Base-by-base conservation (phyloP, 768 basidiomycete genomes). In the Phanerodontia chrysosporium region DNA sequence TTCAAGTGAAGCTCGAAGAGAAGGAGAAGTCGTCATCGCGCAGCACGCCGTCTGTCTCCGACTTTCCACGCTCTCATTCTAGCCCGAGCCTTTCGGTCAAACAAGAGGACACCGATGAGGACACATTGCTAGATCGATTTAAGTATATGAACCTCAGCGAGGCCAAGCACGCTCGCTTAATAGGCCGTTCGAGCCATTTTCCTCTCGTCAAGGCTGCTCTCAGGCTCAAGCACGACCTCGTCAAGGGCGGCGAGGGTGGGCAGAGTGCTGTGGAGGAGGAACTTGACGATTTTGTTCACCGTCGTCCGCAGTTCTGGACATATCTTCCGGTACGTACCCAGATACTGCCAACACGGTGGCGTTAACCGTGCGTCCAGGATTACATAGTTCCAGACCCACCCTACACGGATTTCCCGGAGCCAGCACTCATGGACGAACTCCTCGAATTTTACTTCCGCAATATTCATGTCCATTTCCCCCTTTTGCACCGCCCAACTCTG, bases 381-480 rank as follows among this genome's bases (percentile, higher is more conserved):
- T 6, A 35, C 32, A 7, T 35, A 7, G 7, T 35, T 35, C 32
- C 32, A 35, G 32, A 53, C 10, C 63, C 61, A 32, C 24, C 48
- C 6, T 22, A 49, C 24, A 45, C 24, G 0, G 32, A 35, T 35
- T 74, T 72, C 46, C 69, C 69, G 2, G 46, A 49, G 2, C 52
- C 62, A 12, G 63, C 62, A 49, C 69, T 82, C 14, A 65, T 72
- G 14, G 36, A 55, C 1, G 49, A 46, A 0, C 70, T 83, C 21
- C 68, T 81, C 58, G 75, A 79, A 24, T 68, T 73, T 14, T 80
- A 74, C 62, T 83, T 83, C 63, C 49, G 57, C 1, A 55, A 69
- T 28, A 60, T 70, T 58, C 74, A 80, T 57, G 24, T 63, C 18
- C 60, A 69, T 44, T 64, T 72, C 7, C 79, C 80, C 3, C 58